A percentile compares a stretch with the other conserved stretches of the same genome.
phyloP scores from a whole-genome alignment of 768 basidiomycete genomes.

The Hericium coralloides region DNA sequence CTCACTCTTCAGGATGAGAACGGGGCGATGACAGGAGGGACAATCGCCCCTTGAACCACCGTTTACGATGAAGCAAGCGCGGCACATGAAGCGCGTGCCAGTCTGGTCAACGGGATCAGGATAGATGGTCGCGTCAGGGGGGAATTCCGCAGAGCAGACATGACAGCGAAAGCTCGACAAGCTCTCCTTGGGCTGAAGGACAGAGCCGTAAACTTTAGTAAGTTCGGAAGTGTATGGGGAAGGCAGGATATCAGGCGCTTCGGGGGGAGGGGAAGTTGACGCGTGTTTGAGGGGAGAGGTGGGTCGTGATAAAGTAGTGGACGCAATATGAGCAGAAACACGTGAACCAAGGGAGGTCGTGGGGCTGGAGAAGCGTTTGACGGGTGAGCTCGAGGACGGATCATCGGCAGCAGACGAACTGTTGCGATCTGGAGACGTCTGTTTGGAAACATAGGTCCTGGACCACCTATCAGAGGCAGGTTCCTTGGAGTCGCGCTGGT shows the following conservation, averaged over 20 bases:
- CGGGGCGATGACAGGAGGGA: slow-evolving; percentile 56
- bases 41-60: slow-evolving; percentile 78
- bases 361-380: slow-evolving; percentile 45
- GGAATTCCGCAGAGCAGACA: slow-evolving; percentile 53
- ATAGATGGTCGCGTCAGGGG: slow-evolving; percentile 81
- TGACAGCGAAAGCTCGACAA: slow-evolving; percentile 63
- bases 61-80: slow-evolving; percentile 54
- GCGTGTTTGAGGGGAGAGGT: slow-evolving; percentile 47
- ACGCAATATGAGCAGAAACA: slow-evolving; percentile 50
- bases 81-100: slow-evolving; percentile 51
- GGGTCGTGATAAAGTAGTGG: slow-evolving; percentile 42
- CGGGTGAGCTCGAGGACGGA: slow-evolving; percentile 9
- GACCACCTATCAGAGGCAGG: slow-evolving; percentile 64
- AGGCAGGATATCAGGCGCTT: slow-evolving; percentile 47
- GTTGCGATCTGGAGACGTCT: slow-evolving; percentile 33
- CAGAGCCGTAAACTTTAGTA: slow-evolving; percentile 79
- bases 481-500: slow-evolving; percentile 32
- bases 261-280: slow-evolving; percentile 23
- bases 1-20: slow-evolving; percentile 67
- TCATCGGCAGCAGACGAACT: no score
- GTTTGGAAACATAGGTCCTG: slow-evolving; percentile 60
- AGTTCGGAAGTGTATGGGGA: slow-evolving; percentile 47
- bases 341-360: slow-evolving; percentile 34
- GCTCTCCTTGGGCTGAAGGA: slow-evolving; percentile 73
- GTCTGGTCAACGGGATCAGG: slow-evolving; percentile 45